phyloP scores from a whole-genome alignment of 148 eudicot species.

The Camellia japonica region DNA sequence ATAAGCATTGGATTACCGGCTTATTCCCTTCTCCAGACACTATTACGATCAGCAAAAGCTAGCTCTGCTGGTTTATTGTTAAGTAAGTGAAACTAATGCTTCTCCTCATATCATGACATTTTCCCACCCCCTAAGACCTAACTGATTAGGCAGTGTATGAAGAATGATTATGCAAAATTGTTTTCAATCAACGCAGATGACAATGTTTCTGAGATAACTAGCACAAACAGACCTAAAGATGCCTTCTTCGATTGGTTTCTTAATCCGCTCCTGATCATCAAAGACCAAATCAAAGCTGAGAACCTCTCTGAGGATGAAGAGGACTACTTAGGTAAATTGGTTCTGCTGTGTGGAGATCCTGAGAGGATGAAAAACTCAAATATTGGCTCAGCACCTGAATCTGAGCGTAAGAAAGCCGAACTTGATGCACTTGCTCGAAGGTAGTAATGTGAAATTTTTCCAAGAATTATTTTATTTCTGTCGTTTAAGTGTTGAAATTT shows the following conservation, averaged over 20 bases:
- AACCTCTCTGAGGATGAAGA: conserved; percentile 67
- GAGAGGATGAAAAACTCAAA: conserved; percentile 45
- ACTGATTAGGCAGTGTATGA: neutral
- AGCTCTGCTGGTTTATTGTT: conserved; percentile 66
- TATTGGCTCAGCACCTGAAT: conserved; percentile 41
- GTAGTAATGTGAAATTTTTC: conserved; percentile 27
- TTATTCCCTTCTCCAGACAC: conserved; percentile 61
- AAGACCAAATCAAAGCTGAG: conserved; percentile 86
- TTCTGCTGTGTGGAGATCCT: conserved; percentile 55
- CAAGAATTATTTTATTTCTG: neutral
- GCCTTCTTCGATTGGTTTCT: conserved; percentile 80
- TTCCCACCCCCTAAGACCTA: neutral
- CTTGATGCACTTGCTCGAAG: conserved; percentile 91
- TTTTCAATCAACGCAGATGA: conserved; percentile 48
- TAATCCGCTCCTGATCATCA: conserved; percentile 78
- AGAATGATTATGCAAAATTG: neutral
- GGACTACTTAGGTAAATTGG: conserved; percentile 64
- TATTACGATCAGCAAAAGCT: conserved; percentile 75
- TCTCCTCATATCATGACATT: neutral
- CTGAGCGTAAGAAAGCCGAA: conserved; percentile 72
- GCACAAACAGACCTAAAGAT: conserved; percentile 77
- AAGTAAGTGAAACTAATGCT: conserved; percentile 39
- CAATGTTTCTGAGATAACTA: conserved; percentile 64
- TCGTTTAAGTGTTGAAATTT: neutral
- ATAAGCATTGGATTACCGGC: conserved; percentile 81